Evolutionary conservation across 108 stramenopile species (phyloP).

Genomic region (Nitzschia sp.): DNA sequence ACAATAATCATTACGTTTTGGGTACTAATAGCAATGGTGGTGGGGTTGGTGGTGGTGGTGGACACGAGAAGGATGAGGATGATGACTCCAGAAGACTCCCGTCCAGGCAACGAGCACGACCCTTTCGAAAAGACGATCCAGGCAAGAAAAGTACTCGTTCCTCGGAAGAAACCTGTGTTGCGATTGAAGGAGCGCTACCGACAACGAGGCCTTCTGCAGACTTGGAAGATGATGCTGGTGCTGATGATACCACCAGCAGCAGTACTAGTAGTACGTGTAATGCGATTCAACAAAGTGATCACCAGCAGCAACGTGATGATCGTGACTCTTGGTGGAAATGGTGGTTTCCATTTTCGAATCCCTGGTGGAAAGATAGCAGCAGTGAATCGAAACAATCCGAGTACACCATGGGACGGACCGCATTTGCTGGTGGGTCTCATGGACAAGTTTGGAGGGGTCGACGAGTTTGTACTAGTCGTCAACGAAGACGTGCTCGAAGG

Average conservation of each 20-base stretch:
- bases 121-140: background rate
- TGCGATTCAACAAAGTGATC: background rate
- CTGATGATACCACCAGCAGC: background rate
- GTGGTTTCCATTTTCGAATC: slow-evolving; percentile 37
- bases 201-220: background rate
- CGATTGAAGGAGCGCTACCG: background rate
- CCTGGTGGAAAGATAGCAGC: slow-evolving; percentile 26
- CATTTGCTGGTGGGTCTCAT: slow-evolving; percentile 84
- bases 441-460: slow-evolving; percentile 81
- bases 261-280: too few species aligned
- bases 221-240: background rate
- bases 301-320: background rate
- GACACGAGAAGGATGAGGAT: background rate
- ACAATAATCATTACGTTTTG: background rate
- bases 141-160: too few species aligned
- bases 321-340: slow-evolving; percentile 44
- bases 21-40: background rate
- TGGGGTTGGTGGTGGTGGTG: background rate
- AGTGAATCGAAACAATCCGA: slow-evolving; percentile 39
- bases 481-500: background rate
- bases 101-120: background rate
- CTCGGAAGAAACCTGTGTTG: background rate
- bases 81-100: background rate
- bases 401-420: slow-evolving; percentile 48
- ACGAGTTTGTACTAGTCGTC: slow-evolving; percentile 42